Conservation (phyloP, 805 yeast genomes). For the Lipomyces mesembrius region DNA sequence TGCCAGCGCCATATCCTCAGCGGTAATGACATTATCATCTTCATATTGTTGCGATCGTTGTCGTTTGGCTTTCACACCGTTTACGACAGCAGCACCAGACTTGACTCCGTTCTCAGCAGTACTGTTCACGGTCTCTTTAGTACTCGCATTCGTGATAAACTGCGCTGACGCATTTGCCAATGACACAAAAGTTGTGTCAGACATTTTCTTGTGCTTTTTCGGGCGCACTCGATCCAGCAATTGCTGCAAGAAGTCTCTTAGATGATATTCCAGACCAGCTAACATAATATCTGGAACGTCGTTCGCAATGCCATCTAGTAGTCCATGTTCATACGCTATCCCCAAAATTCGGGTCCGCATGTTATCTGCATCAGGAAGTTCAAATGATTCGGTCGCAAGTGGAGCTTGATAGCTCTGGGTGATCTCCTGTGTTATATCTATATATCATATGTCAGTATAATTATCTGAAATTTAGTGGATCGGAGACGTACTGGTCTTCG, state of each 20-base stretch:
- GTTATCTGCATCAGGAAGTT: conserved; percentile 78
- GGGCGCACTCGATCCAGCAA: conserved; percentile 73
- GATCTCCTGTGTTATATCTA: conserved; percentile 87
- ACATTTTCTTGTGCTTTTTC: conserved; percentile 52
- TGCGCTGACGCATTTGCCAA: conserved; percentile 4
- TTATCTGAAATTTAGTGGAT: neutral
- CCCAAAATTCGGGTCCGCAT: conserved; percentile 74
- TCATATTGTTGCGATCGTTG: conserved; percentile 42
- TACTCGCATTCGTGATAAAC: neutral
- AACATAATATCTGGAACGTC: conserved; percentile 76
- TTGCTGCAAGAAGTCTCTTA: conserved; percentile 73
- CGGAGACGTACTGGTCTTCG: conserved; percentile 28
- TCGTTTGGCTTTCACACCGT: neutral
- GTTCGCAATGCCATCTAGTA: conserved; percentile 78
- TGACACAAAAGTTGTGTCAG: conserved; percentile 14
- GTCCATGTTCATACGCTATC: conserved; percentile 85
- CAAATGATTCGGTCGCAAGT: conserved; percentile 73
- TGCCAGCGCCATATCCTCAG: conserved; percentile 45
- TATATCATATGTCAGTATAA: neutral
- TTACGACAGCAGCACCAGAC: neutral
- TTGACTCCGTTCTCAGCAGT: neutral
- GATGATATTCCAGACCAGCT: conserved; percentile 80
- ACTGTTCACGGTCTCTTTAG: neutral
- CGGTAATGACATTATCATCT: conserved; percentile 44
- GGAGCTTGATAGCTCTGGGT: conserved; percentile 83